These are phyloP conservation scores for Neostapfia colusana DNA, from an alignment of 176 grass and related monocot genomes.

Conservation along the genomic window DNA sequence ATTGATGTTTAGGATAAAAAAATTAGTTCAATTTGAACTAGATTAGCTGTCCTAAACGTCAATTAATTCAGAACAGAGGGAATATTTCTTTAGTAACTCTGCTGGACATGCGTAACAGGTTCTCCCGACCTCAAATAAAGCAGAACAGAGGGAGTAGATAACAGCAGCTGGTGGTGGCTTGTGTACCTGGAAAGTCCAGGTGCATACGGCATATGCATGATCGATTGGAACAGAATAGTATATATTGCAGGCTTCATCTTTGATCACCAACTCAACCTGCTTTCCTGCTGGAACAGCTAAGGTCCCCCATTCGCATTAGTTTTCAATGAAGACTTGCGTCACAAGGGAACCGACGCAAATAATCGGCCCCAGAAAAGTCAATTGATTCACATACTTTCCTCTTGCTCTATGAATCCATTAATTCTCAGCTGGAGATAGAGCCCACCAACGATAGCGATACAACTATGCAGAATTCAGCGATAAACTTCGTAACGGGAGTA, in stretches of 20 bases:
- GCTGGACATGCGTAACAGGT: no score
- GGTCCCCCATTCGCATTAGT: conserved; percentile 31
- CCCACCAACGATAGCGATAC: not conserved
- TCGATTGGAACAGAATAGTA: conserved; percentile 20
- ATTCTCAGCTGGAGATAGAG: not conserved
- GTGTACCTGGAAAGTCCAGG: conserved; percentile 32
- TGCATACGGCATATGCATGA: not conserved
- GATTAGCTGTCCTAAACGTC: no score
- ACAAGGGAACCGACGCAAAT: conserved; percentile 40
- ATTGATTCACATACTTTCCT: conserved; percentile 12
- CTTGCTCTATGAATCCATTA: not conserved
- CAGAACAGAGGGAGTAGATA: no score
- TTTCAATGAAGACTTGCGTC: conserved; percentile 32
- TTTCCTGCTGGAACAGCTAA: conserved; percentile 26
- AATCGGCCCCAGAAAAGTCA: conserved; percentile 23
- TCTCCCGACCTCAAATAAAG: no score
- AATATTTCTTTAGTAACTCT: not conserved
- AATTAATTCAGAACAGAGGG: no score
- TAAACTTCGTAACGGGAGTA: not conserved
- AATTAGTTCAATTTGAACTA: no score
- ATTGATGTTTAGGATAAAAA: no score
- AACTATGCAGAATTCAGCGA: not conserved
- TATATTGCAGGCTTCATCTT: conserved; percentile 25
- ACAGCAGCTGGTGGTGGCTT: conserved; percentile 22
- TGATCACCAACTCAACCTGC: conserved; percentile 15